Base-by-base conservation (phyloP, 306 rosid genomes). In the Myrica gale region DNA sequence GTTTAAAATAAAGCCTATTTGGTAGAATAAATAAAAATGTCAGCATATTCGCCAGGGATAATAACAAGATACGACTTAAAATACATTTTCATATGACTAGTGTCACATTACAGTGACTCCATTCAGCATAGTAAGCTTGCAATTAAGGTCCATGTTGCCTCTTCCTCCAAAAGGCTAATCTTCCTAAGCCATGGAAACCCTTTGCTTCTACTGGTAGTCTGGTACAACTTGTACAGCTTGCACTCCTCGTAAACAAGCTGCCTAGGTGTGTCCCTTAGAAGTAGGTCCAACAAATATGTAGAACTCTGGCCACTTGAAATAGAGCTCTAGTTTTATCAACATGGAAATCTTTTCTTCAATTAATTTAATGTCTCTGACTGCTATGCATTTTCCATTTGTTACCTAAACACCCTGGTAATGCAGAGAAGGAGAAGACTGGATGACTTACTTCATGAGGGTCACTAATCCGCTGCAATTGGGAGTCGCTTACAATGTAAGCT, bases 401-500 rank as follows among this genome's bases (percentile, higher is more conserved):
- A 41, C 75, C 62, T 47, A 76, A 66, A 76, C 20, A 61, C 68
- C 12, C 60, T 21, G 26, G 5, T 55, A 62, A 26, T 13, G 47
- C 58, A 56, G 58, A 79, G 67, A 81, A 75, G 66, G 23, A 75
- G 73, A 81, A 68, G 46, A 54, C 47, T 50, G 72, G 68, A 61
- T 55, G 74, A 78, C 91, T 86, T 87, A 90, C 98, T 78, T 90
- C 98, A 68, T 92, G 98, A 79, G 85, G 71, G 67, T 90, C 90
- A 52, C 23, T 80, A 77, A 95, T 90, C 74, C 82, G 84, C 70
- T 83, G 90, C 81, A 95, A 76, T 2, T 89, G 84, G 69, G 90
- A 84, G 86, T 95, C 98, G n/a, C 77, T 77, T 26, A 92, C 80
- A 13, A 95, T 92, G 81, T 90, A 92, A 76, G 90, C 96, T 69